phyloP scores from a whole-genome alignment of 208 protist genomes.

The Trypanosoma congolense region DNA sequence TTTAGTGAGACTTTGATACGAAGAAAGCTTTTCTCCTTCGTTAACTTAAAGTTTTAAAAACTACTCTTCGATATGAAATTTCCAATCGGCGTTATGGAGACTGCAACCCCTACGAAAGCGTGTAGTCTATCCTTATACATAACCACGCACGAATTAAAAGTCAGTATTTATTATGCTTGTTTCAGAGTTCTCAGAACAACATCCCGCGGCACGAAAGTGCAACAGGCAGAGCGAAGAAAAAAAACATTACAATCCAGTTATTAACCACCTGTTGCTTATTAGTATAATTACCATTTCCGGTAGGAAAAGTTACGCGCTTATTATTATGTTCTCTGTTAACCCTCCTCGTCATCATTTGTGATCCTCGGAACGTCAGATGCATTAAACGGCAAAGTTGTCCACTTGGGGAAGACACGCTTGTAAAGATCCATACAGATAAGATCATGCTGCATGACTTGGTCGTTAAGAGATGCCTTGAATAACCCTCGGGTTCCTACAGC shows the following conservation, averaged over 20 bases:
- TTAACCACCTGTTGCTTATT: too few relatives aligned
- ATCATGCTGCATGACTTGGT: conserved; percentile 92
- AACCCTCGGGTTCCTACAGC: conserved; percentile 95
- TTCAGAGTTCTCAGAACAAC: too few relatives aligned
- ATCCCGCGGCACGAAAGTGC: too few relatives aligned
- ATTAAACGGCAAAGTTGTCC: conserved; percentile 80
- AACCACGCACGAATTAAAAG: too few relatives aligned
- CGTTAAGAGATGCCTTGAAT: conserved; percentile 95
- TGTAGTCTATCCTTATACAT: too few relatives aligned
- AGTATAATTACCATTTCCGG: conserved; percentile 15
- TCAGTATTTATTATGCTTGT: too few relatives aligned
- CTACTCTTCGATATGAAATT: not conserved
- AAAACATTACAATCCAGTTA: too few relatives aligned
- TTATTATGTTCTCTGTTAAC: conserved; percentile 12
- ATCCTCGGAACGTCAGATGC: conserved; percentile 40
- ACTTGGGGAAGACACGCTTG: conserved; percentile 95
- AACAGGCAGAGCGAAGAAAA: too few relatives aligned
- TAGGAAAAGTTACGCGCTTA: conserved; percentile 13
- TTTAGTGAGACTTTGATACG: too few relatives aligned
- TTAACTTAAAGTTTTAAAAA: not conserved
- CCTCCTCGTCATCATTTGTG: conserved; percentile 35
- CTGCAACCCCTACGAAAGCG: too few relatives aligned
- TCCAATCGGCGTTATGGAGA: too few relatives aligned
- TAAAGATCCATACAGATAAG: conserved; percentile 97
- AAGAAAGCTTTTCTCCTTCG: not conserved